Evolutionary conservation across 345 rosid species (phyloP).

Genomic region (Salix caprea): DNA sequence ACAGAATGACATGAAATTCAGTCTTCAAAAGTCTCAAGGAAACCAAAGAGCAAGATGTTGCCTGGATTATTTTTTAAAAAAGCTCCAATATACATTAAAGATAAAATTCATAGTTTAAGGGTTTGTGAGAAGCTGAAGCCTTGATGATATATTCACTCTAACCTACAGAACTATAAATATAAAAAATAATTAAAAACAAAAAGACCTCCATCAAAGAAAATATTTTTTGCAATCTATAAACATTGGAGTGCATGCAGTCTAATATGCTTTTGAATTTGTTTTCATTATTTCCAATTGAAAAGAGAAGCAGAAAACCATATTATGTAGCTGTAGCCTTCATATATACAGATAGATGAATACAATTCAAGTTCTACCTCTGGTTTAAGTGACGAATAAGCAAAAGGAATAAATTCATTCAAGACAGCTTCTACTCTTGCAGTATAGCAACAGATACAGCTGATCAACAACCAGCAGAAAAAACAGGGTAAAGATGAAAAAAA

Average conservation of each 20-base stretch:
- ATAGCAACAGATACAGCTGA: no score
- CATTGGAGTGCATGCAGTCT: no score
- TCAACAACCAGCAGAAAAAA: no score
- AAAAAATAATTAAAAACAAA: neutral
- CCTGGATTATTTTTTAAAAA: no score
- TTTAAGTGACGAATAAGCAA: neutral
- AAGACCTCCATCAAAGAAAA: neutral
- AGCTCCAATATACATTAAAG: no score
- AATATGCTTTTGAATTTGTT: neutral
- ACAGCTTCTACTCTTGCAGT: no score
- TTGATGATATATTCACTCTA: neutral
- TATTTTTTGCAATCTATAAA: neutral
- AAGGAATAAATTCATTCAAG: no score
- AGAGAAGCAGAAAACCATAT: neutral
- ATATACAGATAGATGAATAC: neutral
- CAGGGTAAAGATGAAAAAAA: no score
- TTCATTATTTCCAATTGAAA: no score
- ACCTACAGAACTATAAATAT: neutral
- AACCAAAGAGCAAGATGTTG: neutral
- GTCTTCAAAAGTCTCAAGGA: neutral
- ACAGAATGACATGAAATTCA: neutral
- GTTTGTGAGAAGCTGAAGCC: neutral
- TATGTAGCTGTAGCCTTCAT: neutral
- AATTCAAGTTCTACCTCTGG: neutral
- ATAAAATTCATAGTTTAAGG: no score